Conservation (phyloP, 495 filamentous ascomycete genomes). For the Lasiosphaeriaceae sp. region DNA sequence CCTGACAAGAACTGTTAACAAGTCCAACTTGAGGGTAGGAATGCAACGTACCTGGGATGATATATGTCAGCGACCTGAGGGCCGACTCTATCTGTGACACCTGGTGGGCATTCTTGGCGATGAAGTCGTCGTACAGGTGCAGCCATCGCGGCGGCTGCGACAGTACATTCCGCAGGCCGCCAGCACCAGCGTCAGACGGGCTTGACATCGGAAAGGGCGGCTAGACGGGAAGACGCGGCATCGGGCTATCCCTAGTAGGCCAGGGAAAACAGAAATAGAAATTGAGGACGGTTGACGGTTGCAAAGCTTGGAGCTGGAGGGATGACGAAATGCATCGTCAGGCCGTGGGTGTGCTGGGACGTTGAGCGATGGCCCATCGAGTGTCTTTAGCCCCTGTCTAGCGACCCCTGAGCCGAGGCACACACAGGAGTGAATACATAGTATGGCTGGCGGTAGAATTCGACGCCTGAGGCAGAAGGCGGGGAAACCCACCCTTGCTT, state of each 20-base stretch:
- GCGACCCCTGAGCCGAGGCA: too few species aligned
- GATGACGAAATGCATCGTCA: not conserved
- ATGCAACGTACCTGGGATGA: conserved; percentile 72
- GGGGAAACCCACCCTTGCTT: too few species aligned
- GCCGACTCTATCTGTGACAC: conserved; percentile 92
- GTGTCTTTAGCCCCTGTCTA: too few species aligned
- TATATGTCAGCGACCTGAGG: conserved; percentile 86
- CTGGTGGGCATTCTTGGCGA: conserved; percentile 87
- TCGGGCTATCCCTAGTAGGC: not conserved
- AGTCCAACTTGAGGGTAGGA: too few species aligned
- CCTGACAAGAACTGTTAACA: conserved; percentile 41
- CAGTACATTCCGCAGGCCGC: conserved; percentile 6
- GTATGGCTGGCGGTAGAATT: too few species aligned
- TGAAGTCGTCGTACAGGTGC: conserved; percentile 80
- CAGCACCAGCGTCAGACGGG: conserved; percentile 8
- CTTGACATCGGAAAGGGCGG: conserved; percentile 5
- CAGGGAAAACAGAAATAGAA: not conserved
- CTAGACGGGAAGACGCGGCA: not conserved
- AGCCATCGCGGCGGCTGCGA: conserved; percentile 70
- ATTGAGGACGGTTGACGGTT: not conserved
- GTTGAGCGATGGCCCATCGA: too few species aligned
- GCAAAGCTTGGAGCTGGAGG: not conserved
- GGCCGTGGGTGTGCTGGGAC: too few species aligned
- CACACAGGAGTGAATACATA: not conserved
- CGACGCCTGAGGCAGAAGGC: not conserved